phyloP scores from a whole-genome alignment of 495 filamentous ascomycete genomes.

The Pyrenula aspistea region DNA sequence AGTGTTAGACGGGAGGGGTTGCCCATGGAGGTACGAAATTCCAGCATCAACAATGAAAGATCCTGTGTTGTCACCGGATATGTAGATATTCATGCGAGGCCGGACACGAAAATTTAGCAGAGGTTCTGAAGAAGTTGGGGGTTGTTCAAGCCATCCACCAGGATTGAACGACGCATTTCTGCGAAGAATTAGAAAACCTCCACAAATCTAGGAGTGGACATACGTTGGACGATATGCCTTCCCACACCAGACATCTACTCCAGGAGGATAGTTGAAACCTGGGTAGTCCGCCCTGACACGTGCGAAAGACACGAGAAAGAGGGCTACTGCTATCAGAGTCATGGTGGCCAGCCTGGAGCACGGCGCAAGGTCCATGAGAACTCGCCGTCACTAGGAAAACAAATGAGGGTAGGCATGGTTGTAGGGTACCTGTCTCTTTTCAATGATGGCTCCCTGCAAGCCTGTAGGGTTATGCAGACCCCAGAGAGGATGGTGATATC shows the following conservation, averaged over 20 bases:
- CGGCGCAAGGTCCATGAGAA: background rate
- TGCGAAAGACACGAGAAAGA: slow-evolving; percentile 4
- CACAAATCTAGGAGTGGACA: too few species aligned
- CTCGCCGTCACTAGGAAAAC: background rate
- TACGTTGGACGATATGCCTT: slow-evolving; percentile 43
- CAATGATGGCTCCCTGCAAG: background rate
- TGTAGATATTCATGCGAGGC: slow-evolving; percentile 50
- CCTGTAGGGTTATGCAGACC: background rate
- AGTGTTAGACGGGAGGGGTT: slow-evolving; percentile 20
- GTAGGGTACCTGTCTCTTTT: background rate
- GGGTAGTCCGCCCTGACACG: slow-evolving; percentile 4
- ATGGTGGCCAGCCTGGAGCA: background rate
- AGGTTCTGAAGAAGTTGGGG: slow-evolving; percentile 25
- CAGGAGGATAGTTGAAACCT: slow-evolving; percentile 17
- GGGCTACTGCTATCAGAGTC: background rate
- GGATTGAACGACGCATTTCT: slow-evolving; percentile 47
- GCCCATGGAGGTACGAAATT: slow-evolving; percentile 38
- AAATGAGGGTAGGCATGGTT: background rate
- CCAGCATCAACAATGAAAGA: slow-evolving; percentile 49
- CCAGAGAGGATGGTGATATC: background rate
- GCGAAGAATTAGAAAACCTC: background rate
- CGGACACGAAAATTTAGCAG: slow-evolving; percentile 45
- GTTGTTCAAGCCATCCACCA: slow-evolving; percentile 41
- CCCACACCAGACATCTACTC: slow-evolving; percentile 40
- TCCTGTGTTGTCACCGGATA: slow-evolving; percentile 35